Evolutionary conservation across 2,329 filamentous ascomycete species (phyloP).

Genomic region (Tolypocladium amazonense): DNA sequence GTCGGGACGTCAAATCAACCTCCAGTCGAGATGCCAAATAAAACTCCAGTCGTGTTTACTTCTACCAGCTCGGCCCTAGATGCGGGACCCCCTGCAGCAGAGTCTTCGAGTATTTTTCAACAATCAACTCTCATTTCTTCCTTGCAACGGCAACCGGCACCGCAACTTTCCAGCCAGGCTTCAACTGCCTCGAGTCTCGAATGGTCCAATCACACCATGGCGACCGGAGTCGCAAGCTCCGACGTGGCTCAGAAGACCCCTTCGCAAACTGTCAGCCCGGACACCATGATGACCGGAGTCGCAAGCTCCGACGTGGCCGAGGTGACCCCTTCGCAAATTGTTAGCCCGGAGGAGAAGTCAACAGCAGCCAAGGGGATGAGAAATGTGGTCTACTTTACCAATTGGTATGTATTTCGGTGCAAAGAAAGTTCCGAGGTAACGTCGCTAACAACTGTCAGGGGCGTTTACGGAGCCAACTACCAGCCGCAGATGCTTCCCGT

Average conservation of each 20-base stretch:
- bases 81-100: background rate
- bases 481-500: conserved; percentile 59
- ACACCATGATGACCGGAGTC: background rate
- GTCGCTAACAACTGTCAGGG: conserved; percentile 32
- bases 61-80: background rate
- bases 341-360: background rate
- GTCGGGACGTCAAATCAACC: too few relatives aligned
- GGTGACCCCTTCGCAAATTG: background rate
- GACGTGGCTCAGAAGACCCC: background rate
- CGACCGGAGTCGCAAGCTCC: background rate
- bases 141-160: background rate
- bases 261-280: too few relatives aligned
- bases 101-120: background rate
- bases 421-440: background rate
- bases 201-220: background rate
- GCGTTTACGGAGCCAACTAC: conserved; percentile 63
- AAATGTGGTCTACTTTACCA: conserved; percentile 43
- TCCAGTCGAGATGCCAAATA: too few relatives aligned
- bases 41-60: background rate
- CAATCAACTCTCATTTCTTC: background rate
- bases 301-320: background rate
- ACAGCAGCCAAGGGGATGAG: conserved; percentile 1
- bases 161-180: background rate
- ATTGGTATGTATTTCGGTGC: conserved; percentile 28
- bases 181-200: background rate